Percentiles rank a stretch among this genome's conserved stretches.
These are phyloP conservation scores for Jamesozyma hellenica DNA, from an alignment of 805 yeast genomes.

Conservation along the genomic window DNA sequence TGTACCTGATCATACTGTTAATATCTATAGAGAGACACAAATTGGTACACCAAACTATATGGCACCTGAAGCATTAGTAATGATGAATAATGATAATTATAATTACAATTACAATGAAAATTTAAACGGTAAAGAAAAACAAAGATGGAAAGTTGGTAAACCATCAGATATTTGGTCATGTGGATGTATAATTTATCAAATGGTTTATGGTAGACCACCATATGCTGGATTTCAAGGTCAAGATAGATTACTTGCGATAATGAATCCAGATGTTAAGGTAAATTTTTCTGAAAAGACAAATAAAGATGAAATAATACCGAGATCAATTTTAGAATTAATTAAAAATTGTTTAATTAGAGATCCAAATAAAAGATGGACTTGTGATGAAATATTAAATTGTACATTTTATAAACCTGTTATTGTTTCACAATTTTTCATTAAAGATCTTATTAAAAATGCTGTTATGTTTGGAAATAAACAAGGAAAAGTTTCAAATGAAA, in stretches of 20 bases:
- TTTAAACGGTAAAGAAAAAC: slow-evolving; percentile 10
- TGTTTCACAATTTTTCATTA: slow-evolving; percentile 55
- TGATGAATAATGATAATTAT: slow-evolving; percentile 30
- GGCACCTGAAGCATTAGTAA: slow-evolving; percentile 93
- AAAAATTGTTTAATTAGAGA: slow-evolving; percentile 61
- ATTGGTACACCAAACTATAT: slow-evolving; percentile 94
- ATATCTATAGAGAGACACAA: slow-evolving; percentile 80
- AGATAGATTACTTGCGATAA: slow-evolving; percentile 71
- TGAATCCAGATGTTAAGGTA: slow-evolving; percentile 70
- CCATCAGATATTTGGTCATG: slow-evolving; percentile 98
- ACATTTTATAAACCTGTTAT: slow-evolving; percentile 67
- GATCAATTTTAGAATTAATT: slow-evolving; percentile 59
- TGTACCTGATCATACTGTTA: slow-evolving; percentile 84
- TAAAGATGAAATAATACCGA: slow-evolving; percentile 49
- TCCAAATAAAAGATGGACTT: slow-evolving; percentile 57
- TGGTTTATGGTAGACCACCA: slow-evolving; percentile 91
- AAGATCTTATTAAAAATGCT: slow-evolving; percentile 66
- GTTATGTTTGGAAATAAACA: slow-evolving; percentile 57
- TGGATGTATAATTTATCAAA: slow-evolving; percentile 91
- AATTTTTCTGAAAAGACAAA: slow-evolving; percentile 53
- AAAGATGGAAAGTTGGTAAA: slow-evolving; percentile 66
- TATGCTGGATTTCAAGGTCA: slow-evolving; percentile 70
- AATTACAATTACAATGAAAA: slow-evolving; percentile 13
- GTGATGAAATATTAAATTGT: slow-evolving; percentile 48
- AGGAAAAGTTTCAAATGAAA: slow-evolving; percentile 33